Evolutionary conservation across 1,284 basidiomycete species (phyloP).

Genomic region (Phellinidium pouzarii): DNA sequence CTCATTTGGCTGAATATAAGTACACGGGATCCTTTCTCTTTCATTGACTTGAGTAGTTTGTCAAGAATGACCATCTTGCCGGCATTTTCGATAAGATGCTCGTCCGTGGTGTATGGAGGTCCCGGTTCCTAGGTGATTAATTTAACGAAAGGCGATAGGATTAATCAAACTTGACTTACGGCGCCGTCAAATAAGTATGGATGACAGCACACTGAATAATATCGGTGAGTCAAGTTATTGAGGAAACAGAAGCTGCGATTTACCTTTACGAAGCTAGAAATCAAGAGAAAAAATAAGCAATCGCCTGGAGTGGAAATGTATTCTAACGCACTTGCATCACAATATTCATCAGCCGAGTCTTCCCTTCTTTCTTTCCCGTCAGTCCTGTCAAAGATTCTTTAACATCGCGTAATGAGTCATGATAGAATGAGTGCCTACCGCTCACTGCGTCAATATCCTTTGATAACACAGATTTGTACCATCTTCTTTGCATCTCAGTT

Average conservation of each 20-base stretch:
- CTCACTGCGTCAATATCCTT: conserved; percentile 99
- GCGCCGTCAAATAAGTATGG: conserved; percentile 86
- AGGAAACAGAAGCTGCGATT: not conserved
- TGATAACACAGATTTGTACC: conserved; percentile 94
- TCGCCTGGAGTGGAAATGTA: not conserved
- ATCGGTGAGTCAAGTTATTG: not conserved
- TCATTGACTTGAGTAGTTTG: conserved; percentile 86
- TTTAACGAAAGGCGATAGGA: not conserved
- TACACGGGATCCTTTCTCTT: conserved; percentile 88
- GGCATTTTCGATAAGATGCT: conserved; percentile 90
- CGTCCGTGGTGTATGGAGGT: conserved; percentile 97
- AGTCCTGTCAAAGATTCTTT: conserved; percentile 40
- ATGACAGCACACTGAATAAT: conserved; percentile 61
- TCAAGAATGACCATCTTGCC: conserved; percentile 99
- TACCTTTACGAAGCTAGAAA: conserved; percentile 54
- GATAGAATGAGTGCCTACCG: conserved; percentile 37
- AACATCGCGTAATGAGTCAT: not conserved
- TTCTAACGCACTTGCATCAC: conserved; percentile 83
- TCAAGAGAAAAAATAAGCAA: conserved; percentile 4
- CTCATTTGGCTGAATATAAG: conserved; percentile 99
- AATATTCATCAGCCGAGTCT: conserved; percentile 96
- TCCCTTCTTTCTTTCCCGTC: conserved; percentile 97
- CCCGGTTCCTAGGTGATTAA: conserved; percentile 73
- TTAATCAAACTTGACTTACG: conserved; percentile 33
- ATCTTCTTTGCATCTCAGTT: conserved; percentile 97